Evolutionary conservation across 1,139 yeast genomes (phyloP).

Genomic region (Geotrichum klebahnii): DNA sequence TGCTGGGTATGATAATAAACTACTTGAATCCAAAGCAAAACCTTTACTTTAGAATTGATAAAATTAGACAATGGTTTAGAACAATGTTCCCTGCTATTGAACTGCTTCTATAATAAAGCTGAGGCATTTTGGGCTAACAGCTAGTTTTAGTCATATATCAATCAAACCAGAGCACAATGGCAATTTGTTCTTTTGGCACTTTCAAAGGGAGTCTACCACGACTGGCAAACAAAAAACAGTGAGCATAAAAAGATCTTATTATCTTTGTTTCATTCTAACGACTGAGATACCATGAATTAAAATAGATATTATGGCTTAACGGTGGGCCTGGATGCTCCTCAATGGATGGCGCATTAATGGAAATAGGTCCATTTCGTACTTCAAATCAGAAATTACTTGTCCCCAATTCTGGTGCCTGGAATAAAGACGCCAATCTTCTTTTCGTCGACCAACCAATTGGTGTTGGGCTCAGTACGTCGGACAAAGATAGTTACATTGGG

Average conservation of each 20-base stretch:
- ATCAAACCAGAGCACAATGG: conserved; percentile 53
- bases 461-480: conserved; percentile 72
- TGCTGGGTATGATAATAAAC: conserved; percentile 36
- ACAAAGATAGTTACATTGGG: conserved; percentile 49
- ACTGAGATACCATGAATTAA: background rate
- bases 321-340: conserved; percentile 92
- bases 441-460: conserved; percentile 95
- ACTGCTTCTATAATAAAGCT: no score
- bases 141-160: conserved; percentile 45
- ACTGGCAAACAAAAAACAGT: conserved; percentile 33
- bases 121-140: no score
- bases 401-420: conserved; percentile 78
- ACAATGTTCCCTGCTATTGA: no score
- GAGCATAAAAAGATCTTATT: background rate
- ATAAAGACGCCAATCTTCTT: conserved; percentile 67
- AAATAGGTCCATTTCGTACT: conserved; percentile 81
- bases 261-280: conserved; percentile 20
- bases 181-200: conserved; percentile 74
- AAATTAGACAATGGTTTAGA: background rate
- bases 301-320: conserved; percentile 66
- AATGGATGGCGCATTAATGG: conserved; percentile 95
- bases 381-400: conserved; percentile 45
- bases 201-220: conserved; percentile 35
- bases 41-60: background rate
- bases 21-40: no score